phyloP scores from a whole-genome alignment of 176 grass and related monocot genomes.

The Cenchrus americanus region DNA sequence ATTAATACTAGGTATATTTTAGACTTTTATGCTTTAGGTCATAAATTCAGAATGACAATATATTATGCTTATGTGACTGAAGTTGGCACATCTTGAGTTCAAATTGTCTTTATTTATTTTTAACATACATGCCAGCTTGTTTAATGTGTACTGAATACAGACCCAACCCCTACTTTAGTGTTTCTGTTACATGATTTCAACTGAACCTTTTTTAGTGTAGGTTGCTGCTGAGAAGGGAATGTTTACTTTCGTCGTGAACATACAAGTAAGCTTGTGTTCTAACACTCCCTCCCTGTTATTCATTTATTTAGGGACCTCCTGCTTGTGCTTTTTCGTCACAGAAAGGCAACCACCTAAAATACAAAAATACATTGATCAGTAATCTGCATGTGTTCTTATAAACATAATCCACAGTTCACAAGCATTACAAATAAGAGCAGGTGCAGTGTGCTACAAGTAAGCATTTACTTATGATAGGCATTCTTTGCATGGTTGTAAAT shows the following conservation, averaged over 20 bases:
- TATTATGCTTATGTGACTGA: neutral
- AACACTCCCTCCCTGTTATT: neutral
- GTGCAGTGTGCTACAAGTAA: neutral
- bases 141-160: conserved; percentile 23
- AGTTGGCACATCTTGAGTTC: neutral
- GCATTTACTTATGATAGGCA: neutral
- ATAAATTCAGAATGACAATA: neutral
- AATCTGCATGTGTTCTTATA: conserved; percentile 23
- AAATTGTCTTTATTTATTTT: conserved; percentile 8
- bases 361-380: neutral
- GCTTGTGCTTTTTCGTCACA: conserved; percentile 13
- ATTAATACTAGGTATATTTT: neutral
- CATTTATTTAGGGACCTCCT: conserved; percentile 32
- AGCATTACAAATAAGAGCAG: conserved; percentile 12
- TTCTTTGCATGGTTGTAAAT: neutral
- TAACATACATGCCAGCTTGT: neutral
- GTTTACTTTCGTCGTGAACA: conserved; percentile 84
- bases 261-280: conserved; percentile 71
- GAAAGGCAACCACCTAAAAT: neutral
- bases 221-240: conserved; percentile 93
- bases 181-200: conserved; percentile 26
- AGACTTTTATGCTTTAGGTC: conserved; percentile 11
- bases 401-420: conserved; percentile 9
- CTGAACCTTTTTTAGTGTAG: conserved; percentile 44
- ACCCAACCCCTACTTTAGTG: neutral